Evolutionary conservation across 805 yeast species (phyloP).

Genomic region (Spathaspora girioi): DNA sequence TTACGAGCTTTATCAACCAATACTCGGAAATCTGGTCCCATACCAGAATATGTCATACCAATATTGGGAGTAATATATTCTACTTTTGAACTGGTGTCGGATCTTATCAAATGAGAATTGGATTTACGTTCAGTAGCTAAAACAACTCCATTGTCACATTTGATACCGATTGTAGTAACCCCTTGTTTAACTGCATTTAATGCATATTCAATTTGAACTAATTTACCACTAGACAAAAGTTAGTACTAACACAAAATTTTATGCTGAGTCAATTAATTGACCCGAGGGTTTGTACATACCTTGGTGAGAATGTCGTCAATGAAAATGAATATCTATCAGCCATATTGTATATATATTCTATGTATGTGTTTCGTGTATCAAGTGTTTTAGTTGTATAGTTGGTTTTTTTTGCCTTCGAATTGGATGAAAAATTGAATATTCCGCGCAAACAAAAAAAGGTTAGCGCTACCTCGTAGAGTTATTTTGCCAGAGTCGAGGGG

Average conservation of each 20-base stretch:
- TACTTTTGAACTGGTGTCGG: conserved; percentile 74
- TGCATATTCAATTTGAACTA: conserved; percentile 97
- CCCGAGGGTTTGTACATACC: conserved; percentile 44
- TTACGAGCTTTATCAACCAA: conserved; percentile 91
- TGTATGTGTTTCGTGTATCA: neutral
- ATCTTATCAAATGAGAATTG: conserved; percentile 69
- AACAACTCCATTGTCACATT: conserved; percentile 92
- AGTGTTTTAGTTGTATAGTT: neutral
- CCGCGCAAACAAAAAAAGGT: neutral
- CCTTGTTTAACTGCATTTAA: conserved; percentile 97
- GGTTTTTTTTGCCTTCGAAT: conserved; percentile 2
- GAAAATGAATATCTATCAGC: conserved; percentile 98
- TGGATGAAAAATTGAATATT: neutral
- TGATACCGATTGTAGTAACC: conserved; percentile 91
- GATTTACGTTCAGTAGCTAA: conserved; percentile 95
- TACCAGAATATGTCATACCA: conserved; percentile 95
- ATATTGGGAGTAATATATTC: conserved; percentile 88
- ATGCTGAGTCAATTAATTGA: neutral
- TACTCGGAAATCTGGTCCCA: conserved; percentile 98
- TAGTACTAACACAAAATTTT: neutral
- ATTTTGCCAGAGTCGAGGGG: neutral
- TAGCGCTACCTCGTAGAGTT: too few species aligned
- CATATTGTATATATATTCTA: conserved; percentile 44
- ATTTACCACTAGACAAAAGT: conserved; percentile 67
- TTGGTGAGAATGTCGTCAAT: conserved; percentile 95